Base-by-base conservation (phyloP, 1,139 yeast genomes). In the Yamadazyma aaseri region DNA sequence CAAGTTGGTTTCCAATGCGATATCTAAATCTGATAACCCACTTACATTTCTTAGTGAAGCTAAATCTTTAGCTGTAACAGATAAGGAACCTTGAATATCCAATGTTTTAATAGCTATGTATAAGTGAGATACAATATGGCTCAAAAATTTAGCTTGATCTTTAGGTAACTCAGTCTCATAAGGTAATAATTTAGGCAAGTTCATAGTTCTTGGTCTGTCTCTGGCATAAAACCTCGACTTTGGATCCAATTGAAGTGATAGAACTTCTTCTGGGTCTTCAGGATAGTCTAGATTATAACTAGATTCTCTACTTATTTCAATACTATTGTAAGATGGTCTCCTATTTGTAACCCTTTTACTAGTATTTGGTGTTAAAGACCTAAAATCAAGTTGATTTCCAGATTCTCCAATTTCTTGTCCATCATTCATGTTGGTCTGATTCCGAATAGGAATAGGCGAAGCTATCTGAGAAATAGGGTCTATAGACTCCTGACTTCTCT, bases 81-180 rank as follows among this genome's bases (percentile, higher is more conserved):
- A 73, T 20, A 86, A 65, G 8, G 79, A 65, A 1, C 96, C 95
- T 49, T 80, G 83, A 15, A 86, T 65, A 55, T 89, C 96, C 44
- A 81, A 64, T 4, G 95, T 79, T 45, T 78, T 71, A 37, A 87
- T 74, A 9, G 96, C 87, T 39, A 86, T 76, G 55, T 86, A 86
- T 17, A 92, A 60, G 57, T 87, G 89, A 3, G 83, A 74, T 21
- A 89, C 72, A 21, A 92, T 85, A 51, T 83, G 95, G 35, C 87
- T 73, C 34, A 92, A 65, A 49, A 87, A 90, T 38, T 73, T 75
- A 12, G 87, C 83, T 40, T 80, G 85, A 41, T 86, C 95, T 29
- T 64, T 64, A 7, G 80, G 79, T 2, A 76, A 55, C 56, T 89
- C 97, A 1, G 83, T 75, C 28, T 67, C 63, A 55, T 92, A 92